Conservation (phyloP, 441 rosid species). For the Lepidium campestre region DNA sequence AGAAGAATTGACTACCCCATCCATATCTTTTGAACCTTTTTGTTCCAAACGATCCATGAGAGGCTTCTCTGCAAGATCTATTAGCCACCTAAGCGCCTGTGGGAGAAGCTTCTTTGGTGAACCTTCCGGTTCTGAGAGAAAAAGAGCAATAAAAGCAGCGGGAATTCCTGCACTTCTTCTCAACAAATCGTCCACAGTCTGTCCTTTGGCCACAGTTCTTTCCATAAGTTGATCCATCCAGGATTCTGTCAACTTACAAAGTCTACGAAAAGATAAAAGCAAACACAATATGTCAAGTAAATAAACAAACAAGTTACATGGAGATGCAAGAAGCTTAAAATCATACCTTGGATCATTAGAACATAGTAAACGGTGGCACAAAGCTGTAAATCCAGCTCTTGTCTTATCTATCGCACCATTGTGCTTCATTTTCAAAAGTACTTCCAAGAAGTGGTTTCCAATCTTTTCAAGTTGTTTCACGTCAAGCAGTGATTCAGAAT, state of each 20-base stretch:
- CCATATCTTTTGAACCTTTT: slow-evolving; percentile 20
- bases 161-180: slow-evolving; percentile 99
- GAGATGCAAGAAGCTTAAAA: slow-evolving; percentile 15
- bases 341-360: slow-evolving; percentile 79
- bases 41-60: slow-evolving; percentile 36
- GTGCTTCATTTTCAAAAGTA: slow-evolving; percentile 95
- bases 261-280: slow-evolving; percentile 41
- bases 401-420: slow-evolving; percentile 99
- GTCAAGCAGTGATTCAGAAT: slow-evolving; percentile 55
- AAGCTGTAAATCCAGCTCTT: slow-evolving; percentile 95
- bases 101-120: slow-evolving; percentile 96
- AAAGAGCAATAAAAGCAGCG: slow-evolving; percentile 90
- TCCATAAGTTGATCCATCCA: slow-evolving; percentile 98
- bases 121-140: slow-evolving; percentile 94
- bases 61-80: slow-evolving; percentile 64
- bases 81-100: slow-evolving; percentile 77
- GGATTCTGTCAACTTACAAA: slow-evolving; percentile 78
- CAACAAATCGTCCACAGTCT: slow-evolving; percentile 84
- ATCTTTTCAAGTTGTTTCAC: slow-evolving; percentile 81
- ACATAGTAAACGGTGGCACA: slow-evolving; percentile 94
- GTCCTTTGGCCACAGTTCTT: slow-evolving; percentile 84
- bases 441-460: slow-evolving; percentile 95
- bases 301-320: slow-evolving; percentile 1
- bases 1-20: slow-evolving; percentile 24
- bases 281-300: background rate